Percentiles rank a stretch among this genome's conserved stretches.
Evolutionary conservation across 345 rosid genomes (phyloP).

Genomic region (Odontarrhena argentea): DNA sequence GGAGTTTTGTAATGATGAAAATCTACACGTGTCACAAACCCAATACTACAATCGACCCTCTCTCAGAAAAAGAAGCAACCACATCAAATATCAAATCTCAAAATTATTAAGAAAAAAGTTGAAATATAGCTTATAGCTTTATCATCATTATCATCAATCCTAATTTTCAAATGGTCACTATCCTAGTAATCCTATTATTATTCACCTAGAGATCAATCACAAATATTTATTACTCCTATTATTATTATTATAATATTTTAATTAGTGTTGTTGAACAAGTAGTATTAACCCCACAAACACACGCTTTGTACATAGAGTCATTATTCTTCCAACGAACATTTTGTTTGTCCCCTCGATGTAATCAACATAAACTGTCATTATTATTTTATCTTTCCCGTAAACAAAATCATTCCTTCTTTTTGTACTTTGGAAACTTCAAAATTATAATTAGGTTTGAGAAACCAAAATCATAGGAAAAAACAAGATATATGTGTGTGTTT

Average conservation of each 20-base stretch:
- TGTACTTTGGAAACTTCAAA: slow-evolving; percentile 23
- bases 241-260: background rate
- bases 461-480: slow-evolving; percentile 25
- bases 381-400: slow-evolving; percentile 39
- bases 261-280: slow-evolving; percentile 31
- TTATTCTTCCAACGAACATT: slow-evolving; percentile 43
- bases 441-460: slow-evolving; percentile 8
- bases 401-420: slow-evolving; percentile 23
- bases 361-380: slow-evolving; percentile 29
- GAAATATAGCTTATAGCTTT: background rate
- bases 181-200: slow-evolving; percentile 39
- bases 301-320: slow-evolving; percentile 42
- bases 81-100: slow-evolving; percentile 42
- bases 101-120: slow-evolving; percentile 13
- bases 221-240: slow-evolving; percentile 28
- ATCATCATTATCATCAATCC: slow-evolving; percentile 37
- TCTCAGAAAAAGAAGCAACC: slow-evolving; percentile 33
- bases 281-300: slow-evolving; percentile 40
- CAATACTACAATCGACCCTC: slow-evolving; percentile 20
- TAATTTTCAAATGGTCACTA: slow-evolving; percentile 39
- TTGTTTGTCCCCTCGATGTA: slow-evolving; percentile 26
- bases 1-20: slow-evolving; percentile 49
- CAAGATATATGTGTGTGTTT: slow-evolving; percentile 17
- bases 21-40: slow-evolving; percentile 58
- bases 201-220: slow-evolving; percentile 35